Evolutionary conservation across 768 basidiomycete species (phyloP), one percentile per base, ranked within the genome.

Genomic region (Trametes meyenii): DNA sequence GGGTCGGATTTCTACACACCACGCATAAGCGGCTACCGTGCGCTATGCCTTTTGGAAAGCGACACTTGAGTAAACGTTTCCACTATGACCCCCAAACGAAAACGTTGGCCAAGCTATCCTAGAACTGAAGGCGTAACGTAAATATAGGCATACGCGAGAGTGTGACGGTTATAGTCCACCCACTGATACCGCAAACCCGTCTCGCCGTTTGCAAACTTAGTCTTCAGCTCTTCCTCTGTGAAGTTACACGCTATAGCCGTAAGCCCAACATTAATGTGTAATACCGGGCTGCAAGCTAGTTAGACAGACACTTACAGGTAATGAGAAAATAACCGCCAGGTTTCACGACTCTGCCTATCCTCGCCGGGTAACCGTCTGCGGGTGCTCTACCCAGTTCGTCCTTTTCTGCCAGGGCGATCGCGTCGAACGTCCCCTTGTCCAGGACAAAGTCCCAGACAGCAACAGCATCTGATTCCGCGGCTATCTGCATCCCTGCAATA

Each of bases 351-450:
- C 73, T 72, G 13, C 76, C 74, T 21, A 89, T 81, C 13, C 85
- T 82, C 46, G 64, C 67, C 3, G 88, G 89, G 71, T 94, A 94
- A 17, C 68, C 71, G n/a, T 77, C 73, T 0, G 81, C 82, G 1
- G 87, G 86, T 0, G 81, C 76, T 43, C 66, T 71, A 21, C 87
- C 89, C 39, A 71, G 66, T 5, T 74, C 78, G 43, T 87, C 85
- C 68, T 84, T 86, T 56, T 80, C 78, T 51, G 82, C 87, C 40
- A 94, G 74, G 0, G 90, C 88, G 51, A 94, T 92, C 5, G 92
- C 91, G 68, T 94, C 92, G 68, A 85, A 92, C 0, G 92, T 94
- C n/a, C 92, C 92, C 71, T 94, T 94, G 74, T 94, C 92, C 58
- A 94, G 69, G 16, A 94, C 69, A 6, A 93, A 74, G 69, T 92